Percentiles rank a stretch among this genome's conserved stretches.
phyloP scores from a whole-genome alignment of 148 eudicot species.

The Cornus kousa region DNA sequence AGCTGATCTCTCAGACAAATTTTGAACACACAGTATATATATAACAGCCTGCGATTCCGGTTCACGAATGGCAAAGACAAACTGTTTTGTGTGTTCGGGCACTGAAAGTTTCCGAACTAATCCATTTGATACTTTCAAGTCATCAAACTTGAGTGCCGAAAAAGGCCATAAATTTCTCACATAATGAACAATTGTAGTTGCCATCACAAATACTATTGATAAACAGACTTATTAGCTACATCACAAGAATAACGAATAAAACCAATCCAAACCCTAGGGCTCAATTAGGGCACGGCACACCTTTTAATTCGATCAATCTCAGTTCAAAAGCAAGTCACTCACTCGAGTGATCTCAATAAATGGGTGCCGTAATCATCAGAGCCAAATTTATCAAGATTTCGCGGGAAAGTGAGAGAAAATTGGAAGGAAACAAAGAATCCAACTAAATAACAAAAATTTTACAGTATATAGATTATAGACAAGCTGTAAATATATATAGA shows the following conservation, averaged over 20 bases:
- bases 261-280: not conserved
- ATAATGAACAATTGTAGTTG: conserved; percentile 14
- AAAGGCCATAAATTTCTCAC: conserved; percentile 53
- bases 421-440: not conserved
- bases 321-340: not conserved
- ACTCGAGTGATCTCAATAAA: not conserved
- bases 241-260: not conserved
- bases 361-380: no score
- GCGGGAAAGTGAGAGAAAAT: not conserved
- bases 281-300: not conserved
- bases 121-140: conserved; percentile 51
- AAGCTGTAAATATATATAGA: not conserved
- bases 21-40: conserved; percentile 78
- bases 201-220: conserved; percentile 12
- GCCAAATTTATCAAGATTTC: not conserved
- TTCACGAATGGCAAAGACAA: conserved; percentile 64
- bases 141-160: conserved; percentile 27
- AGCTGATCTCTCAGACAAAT: conserved; percentile 83
- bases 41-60: conserved; percentile 50
- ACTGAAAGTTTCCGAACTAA: conserved; percentile 54
- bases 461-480: not conserved
- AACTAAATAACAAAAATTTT: not conserved
- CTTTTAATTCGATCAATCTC: not conserved
- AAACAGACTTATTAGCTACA: no score
- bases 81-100: conserved; percentile 76